These are phyloP conservation scores for Saturnispora silvae DNA, from an alignment of 805 yeast genomes.

Conservation along the genomic window DNA sequence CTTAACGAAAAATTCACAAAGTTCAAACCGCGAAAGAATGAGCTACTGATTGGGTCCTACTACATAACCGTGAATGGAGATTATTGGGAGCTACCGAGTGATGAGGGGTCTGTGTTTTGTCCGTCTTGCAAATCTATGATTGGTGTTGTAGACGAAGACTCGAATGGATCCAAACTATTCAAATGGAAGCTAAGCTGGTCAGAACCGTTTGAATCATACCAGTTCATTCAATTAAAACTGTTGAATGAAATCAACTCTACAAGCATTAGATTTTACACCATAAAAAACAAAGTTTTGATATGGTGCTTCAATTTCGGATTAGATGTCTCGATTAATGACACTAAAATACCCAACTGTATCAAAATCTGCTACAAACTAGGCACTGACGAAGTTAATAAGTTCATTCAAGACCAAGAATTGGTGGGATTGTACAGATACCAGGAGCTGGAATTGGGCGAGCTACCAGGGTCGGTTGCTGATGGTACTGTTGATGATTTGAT, in stretches of 20 bases:
- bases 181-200: slow-evolving; percentile 46
- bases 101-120: too few relatives aligned
- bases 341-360: slow-evolving; percentile 22
- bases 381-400: slow-evolving; percentile 4
- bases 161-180: slow-evolving; percentile 30
- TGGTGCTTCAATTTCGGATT: slow-evolving; percentile 46
- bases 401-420: slow-evolving; percentile 16
- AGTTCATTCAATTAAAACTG: slow-evolving; percentile 30
- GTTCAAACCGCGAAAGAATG: slow-evolving; percentile 33
- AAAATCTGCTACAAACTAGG: slow-evolving; percentile 32
- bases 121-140: too few relatives aligned
- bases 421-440: slow-evolving; percentile 18
- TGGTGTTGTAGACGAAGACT: slow-evolving; percentile 26
- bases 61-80: slow-evolving; percentile 36
- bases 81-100: slow-evolving; percentile 13
- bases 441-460: too few relatives aligned
- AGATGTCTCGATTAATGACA: slow-evolving; percentile 5
- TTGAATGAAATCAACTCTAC: slow-evolving; percentile 33
- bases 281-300: slow-evolving; percentile 18
- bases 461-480: too few relatives aligned
- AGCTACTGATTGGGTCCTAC: slow-evolving; percentile 45
- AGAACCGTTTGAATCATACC: slow-evolving; percentile 27
- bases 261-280: slow-evolving; percentile 30
- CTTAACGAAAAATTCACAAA: slow-evolving; percentile 28
- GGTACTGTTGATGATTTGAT: slow-evolving; percentile 23